These are phyloP conservation scores for Calocera cornea DNA, from an alignment of 768 basidiomycete genomes.

Conservation along the genomic window DNA sequence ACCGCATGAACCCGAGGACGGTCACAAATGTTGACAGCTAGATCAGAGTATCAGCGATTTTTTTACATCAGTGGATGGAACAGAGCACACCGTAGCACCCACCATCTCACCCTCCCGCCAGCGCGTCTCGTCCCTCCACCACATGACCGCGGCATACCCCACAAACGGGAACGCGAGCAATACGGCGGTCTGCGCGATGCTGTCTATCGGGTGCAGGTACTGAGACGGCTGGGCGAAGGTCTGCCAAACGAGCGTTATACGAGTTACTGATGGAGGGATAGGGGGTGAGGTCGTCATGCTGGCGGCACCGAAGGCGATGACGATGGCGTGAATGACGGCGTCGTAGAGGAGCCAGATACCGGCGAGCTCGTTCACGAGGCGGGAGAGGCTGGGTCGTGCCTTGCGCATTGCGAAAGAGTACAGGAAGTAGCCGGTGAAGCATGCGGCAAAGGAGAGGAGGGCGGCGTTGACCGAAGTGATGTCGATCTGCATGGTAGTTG, in stretches of 20 bases:
- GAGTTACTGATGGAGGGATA: not conserved
- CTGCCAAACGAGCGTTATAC: not conserved
- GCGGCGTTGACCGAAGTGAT: not conserved
- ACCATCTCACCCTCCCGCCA: not conserved
- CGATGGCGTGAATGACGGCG: not conserved
- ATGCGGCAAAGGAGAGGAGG: not conserved
- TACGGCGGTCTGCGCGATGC: not conserved
- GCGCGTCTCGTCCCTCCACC: not conserved
- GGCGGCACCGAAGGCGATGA: not conserved
- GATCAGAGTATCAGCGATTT: not conserved
- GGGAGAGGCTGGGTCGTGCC: not conserved
- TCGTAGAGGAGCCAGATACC: not conserved
- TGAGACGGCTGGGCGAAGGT: not conserved
- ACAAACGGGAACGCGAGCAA: not conserved
- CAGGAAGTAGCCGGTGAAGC: not conserved
- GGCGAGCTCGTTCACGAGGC: not conserved
- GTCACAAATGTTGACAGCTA: not conserved
- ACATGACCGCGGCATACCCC: not conserved
- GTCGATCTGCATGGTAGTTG: not conserved
- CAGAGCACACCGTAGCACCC: not conserved
- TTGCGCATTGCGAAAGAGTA: not conserved
- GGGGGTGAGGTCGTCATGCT: not conserved
- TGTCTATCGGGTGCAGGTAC: not conserved
- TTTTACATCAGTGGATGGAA: not conserved
- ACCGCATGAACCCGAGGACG: not conserved